Base-by-base conservation (phyloP, 2,329 filamentous ascomycete species). In the Microthyrium microscopicum region DNA sequence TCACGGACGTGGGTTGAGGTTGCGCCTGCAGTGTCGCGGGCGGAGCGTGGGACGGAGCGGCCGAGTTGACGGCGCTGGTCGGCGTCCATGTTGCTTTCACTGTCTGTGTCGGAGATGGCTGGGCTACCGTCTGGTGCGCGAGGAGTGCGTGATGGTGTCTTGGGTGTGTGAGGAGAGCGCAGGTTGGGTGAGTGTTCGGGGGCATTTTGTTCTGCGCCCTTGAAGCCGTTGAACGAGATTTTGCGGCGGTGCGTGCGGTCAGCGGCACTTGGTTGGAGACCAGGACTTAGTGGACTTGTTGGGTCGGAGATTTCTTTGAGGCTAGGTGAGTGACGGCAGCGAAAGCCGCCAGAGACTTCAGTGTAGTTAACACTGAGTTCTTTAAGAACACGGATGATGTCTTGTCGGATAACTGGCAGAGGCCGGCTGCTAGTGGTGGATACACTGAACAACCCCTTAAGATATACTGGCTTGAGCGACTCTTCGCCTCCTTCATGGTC, bases 401-500 rank as follows among this genome's bases (percentile, higher is more conserved):
- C 89, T 5, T 73, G 64, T 25, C 87, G 74, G 41, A 98, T 98
- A 38, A 83, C 73, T 1, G 74, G 64, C 8, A 95, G 70, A 1
- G 87, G 82, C 50, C 91, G 92, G 49, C 77, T 89, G 37, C 84
- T 94, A 5, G 89, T 98, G 0, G 89, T 98, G 4, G 83, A 91
- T 34, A 95, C 89, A 47, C 87, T 95, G 59, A 98, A 95, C 13
- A 98, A 66, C 4, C 89, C 89, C 56, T 95, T 98, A 37, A 98
- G 69, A 53, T 79, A 95, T 3, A 95, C 89, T 0, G 89, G 89
- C 53, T 93, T 94, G 34, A 87, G 76, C 39, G 87, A 70, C 43
- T 91, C 83, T 4, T 78, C 74, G 43, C 70, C 76, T 41, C 72
- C 66, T n/a, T n/a, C n/a, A 15, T 49, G 45, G 20, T 44, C 45